These are phyloP conservation scores for Diutina siamensis DNA, from an alignment of 1,139 yeast genomes.

Conservation along the genomic window DNA sequence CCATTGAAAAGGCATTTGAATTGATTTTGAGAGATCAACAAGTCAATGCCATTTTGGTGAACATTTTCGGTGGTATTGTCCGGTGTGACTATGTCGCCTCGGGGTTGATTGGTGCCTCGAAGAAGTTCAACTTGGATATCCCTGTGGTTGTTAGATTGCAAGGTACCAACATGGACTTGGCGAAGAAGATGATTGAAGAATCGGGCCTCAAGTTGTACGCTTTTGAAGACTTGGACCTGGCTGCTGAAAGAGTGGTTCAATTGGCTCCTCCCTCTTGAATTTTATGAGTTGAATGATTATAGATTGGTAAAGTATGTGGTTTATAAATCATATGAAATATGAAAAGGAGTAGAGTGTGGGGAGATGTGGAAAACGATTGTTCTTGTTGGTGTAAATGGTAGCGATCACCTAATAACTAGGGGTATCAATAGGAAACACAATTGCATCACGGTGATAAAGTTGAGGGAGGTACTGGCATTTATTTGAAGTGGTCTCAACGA, in stretches of 20 bases:
- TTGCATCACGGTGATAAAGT: too few relatives aligned
- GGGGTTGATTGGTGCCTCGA: conserved; percentile 42
- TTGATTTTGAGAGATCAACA: conserved; percentile 81
- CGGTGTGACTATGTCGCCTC: conserved; percentile 98
- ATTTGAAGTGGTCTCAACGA: too few relatives aligned
- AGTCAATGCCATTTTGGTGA: conserved; percentile 93
- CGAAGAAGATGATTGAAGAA: conserved; percentile 73
- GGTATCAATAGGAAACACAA: too few relatives aligned
- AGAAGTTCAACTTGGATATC: conserved; percentile 45
- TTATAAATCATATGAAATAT: too few relatives aligned
- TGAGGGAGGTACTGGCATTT: too few relatives aligned
- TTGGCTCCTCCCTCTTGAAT: conserved; percentile 23
- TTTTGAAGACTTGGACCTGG: conserved; percentile 88
- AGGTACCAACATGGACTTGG: conserved; percentile 91
- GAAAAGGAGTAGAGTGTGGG: too few relatives aligned
- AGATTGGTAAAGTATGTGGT: background rate
- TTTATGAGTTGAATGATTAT: conserved; percentile 1
- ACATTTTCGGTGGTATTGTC: conserved; percentile 98
- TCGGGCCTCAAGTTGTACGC: conserved; percentile 92
- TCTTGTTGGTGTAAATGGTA: too few relatives aligned
- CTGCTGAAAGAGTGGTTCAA: conserved; percentile 90
- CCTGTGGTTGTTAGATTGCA: conserved; percentile 98
- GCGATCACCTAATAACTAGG: too few relatives aligned
- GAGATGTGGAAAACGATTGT: too few relatives aligned
- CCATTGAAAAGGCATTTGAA: conserved; percentile 94